phyloP scores from a whole-genome alignment of 2,329 filamentous ascomycete species.

The Harringtonia aguacate region DNA sequence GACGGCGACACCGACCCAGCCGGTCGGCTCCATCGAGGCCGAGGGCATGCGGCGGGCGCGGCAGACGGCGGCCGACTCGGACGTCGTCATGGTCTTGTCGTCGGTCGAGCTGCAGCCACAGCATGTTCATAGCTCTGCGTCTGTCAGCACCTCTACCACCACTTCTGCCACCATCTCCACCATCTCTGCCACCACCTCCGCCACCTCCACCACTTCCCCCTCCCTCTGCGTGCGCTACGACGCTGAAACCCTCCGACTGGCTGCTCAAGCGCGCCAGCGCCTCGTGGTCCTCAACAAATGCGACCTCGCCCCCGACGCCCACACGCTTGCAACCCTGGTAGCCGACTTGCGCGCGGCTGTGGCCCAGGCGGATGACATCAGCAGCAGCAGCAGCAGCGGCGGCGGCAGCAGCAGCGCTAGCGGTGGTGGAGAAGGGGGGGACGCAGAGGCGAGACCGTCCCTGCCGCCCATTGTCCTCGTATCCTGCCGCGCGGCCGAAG shows the following conservation, averaged over 20 bases:
- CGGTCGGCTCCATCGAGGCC: constrained; percentile 70
- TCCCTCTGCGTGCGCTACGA: constrained; percentile 36
- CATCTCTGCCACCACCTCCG: too few species aligned
- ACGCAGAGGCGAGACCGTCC: neutral
- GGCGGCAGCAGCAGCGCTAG: too few species aligned
- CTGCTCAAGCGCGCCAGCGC: constrained; percentile 33
- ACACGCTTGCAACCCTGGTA: constrained; percentile 22
- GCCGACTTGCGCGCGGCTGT: constrained; percentile 22
- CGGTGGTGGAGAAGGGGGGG: too few species aligned
- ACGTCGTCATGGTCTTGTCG: constrained; percentile 73
- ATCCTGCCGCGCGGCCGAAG: constrained; percentile 7
- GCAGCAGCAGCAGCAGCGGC: too few species aligned
- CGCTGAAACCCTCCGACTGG: constrained; percentile 42
- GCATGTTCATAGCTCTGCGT: too few species aligned
- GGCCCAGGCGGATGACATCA: too few species aligned
- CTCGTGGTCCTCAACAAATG: constrained; percentile 54
- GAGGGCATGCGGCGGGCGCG: constrained; percentile 87
- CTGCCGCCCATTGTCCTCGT: neutral
- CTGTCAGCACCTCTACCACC: too few species aligned
- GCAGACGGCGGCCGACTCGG: constrained; percentile 68
- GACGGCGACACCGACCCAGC: constrained; percentile 4
- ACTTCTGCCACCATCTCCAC: too few species aligned
- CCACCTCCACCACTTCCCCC: neutral
- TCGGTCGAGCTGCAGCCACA: too few species aligned
- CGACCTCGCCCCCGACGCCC: constrained; percentile 30